These are phyloP conservation scores for Rugonectria rugulosa DNA, from an alignment of 2,329 filamentous ascomycete species.

Conservation along the genomic window DNA sequence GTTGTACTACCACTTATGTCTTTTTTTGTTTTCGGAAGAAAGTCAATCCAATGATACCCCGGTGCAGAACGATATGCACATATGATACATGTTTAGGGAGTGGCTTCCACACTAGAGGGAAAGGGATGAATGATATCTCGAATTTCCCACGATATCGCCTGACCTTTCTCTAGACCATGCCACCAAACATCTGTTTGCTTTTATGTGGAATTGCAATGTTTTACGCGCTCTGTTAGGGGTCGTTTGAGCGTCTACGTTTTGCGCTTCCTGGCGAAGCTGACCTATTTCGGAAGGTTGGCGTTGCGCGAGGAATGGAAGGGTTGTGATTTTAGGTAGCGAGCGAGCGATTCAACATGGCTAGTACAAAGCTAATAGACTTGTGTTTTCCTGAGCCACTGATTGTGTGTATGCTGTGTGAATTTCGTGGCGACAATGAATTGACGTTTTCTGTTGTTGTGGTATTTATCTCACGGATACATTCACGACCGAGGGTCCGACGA, in stretches of 20 bases:
- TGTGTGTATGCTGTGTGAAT: too few species aligned
- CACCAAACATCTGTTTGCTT: slow-evolving; percentile 8
- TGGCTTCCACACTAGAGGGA: slow-evolving; percentile 16
- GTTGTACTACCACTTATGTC: slow-evolving; percentile 34
- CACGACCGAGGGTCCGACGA: too few species aligned
- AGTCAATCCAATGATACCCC: slow-evolving; percentile 38
- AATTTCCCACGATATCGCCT: slow-evolving; percentile 14
- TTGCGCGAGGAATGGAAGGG: slow-evolving; percentile 26
- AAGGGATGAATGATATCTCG: slow-evolving; percentile 3
- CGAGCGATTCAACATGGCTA: slow-evolving; percentile 27
- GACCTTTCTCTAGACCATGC: slow-evolving; percentile 12
- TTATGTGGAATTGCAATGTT: slow-evolving; percentile 5
- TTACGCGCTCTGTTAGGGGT: slow-evolving; percentile 2
- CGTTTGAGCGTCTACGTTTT: not conserved
- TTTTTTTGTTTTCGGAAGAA: slow-evolving; percentile 28
- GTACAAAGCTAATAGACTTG: slow-evolving; percentile 27
- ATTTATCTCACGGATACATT: not conserved
- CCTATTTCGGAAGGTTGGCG: slow-evolving; percentile 31
- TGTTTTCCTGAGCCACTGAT: not conserved
- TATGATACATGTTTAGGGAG: slow-evolving; percentile 31
- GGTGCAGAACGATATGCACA: slow-evolving; percentile 20
- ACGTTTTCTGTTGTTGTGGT: not conserved
- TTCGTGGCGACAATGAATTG: not conserved
- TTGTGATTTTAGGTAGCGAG: too few species aligned
- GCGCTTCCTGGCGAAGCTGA: slow-evolving; percentile 32